A percentile compares a stretch with the other conserved stretches of the same genome.
phyloP scores from a whole-genome alignment of 805 yeast genomes.

The Cyberlindnera sargentensis region DNA sequence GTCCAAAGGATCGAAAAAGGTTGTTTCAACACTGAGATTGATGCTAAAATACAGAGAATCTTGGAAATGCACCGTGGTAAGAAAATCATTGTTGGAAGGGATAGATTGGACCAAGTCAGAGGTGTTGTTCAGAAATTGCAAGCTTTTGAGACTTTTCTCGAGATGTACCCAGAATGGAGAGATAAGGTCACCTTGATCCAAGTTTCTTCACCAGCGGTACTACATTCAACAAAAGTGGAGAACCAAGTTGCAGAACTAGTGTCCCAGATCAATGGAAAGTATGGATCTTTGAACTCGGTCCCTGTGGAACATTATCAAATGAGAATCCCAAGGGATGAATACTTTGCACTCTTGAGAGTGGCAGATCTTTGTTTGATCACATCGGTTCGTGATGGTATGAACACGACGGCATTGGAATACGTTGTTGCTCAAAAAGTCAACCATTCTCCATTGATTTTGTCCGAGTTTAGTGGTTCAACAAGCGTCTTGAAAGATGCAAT shows the following conservation, averaged over 20 bases:
- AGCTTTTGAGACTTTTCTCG: constrained; percentile 83
- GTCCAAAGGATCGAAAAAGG: constrained; percentile 60
- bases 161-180: constrained; percentile 89
- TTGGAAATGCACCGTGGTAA: constrained; percentile 54
- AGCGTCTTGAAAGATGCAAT: constrained; percentile 65
- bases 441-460: constrained; percentile 70
- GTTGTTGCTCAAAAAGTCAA: constrained; percentile 78
- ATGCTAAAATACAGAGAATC: constrained; percentile 58
- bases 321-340: constrained; percentile 82
- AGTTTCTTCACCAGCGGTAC: constrained; percentile 68
- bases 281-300: constrained; percentile 72
- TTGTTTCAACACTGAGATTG: constrained; percentile 38
- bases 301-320: constrained; percentile 93
- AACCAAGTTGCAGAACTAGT: constrained; percentile 79
- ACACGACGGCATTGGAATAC: constrained; percentile 89
- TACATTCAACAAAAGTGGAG: constrained; percentile 54
- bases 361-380: constrained; percentile 90
- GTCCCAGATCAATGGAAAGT: constrained; percentile 73
- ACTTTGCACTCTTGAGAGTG: constrained; percentile 76
- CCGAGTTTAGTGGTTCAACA: constrained; percentile 91
- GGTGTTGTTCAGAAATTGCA: constrained; percentile 91
- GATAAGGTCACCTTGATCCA: constrained; percentile 84
- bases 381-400: constrained; percentile 92
- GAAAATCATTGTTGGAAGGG: constrained; percentile 89
- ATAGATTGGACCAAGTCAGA: constrained; percentile 82